Conservation (phyloP, 192 early-diverging fungal genomes). For the Coemansia sp. region DNA sequence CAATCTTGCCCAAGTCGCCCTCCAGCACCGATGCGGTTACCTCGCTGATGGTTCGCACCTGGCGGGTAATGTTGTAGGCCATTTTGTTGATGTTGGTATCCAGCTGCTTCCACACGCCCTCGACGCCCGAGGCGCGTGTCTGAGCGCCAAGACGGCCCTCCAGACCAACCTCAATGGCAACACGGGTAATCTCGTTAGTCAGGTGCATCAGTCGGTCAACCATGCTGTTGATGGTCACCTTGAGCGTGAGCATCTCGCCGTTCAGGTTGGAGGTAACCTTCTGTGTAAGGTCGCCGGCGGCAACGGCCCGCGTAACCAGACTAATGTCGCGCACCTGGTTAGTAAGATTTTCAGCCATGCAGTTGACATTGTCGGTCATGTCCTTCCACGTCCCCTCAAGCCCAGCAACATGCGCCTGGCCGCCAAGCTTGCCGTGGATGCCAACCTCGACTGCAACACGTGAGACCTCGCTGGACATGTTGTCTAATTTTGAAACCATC, state of each 20-base stretch:
- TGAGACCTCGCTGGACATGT: slow-evolving; percentile 64
- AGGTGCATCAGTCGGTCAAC: slow-evolving; percentile 62
- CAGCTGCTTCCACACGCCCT: slow-evolving; percentile 63
- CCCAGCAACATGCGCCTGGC: slow-evolving; percentile 58
- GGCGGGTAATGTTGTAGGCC: slow-evolving; percentile 63
- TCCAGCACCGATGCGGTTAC: slow-evolving; percentile 60
- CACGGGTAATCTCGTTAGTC: slow-evolving; percentile 65
- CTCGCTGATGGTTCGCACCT: slow-evolving; percentile 62
- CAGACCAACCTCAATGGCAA: slow-evolving; percentile 68
- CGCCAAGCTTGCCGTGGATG: slow-evolving; percentile 62
- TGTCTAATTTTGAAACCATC: slow-evolving; percentile 67
- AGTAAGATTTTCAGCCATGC: slow-evolving; percentile 66
- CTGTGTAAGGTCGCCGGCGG: slow-evolving; percentile 58
- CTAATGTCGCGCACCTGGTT: slow-evolving; percentile 63
- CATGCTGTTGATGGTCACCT: slow-evolving; percentile 56
- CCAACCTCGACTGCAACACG: slow-evolving; percentile 78
- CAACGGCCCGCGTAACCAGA: slow-evolving; percentile 60
- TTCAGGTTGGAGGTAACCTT: slow-evolving; percentile 47
- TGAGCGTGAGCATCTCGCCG: slow-evolving; percentile 65
- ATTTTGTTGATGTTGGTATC: slow-evolving; percentile 64
- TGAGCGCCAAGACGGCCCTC: slow-evolving; percentile 77
- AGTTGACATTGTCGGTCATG: slow-evolving; percentile 66
- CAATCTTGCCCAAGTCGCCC: slow-evolving; percentile 40
- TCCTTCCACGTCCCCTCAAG: slow-evolving; percentile 70
- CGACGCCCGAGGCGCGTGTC: slow-evolving; percentile 44